Evolutionary conservation across 768 basidiomycete species (phyloP), one percentile per base, ranked within the genome.

Genomic region (Serendipita indica): DNA sequence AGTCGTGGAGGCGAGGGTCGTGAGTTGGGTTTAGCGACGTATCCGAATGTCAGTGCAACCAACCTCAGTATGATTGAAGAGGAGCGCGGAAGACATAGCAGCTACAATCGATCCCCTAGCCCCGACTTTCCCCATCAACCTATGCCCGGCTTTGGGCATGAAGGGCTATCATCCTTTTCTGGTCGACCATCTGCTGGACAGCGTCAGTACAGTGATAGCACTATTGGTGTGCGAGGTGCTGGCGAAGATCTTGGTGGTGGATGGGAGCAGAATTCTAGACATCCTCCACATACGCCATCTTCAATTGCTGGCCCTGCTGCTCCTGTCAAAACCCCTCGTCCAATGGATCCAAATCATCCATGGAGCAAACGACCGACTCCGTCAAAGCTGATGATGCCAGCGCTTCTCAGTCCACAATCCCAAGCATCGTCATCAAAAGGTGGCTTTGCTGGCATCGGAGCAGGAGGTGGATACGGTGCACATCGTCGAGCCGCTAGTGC

Each of bases 171-270:
- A 10, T 22, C 16, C 49, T 54, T 54, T 28, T 28, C 20, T 28
- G 4, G 7, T 5, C 49, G 49, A 25, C 49, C 49, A 12, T 28
- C 49, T 22, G 10, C 10, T 7, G 22, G n/a, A 16, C 49, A 54
- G n/a, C 22, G 49, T n/a, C 49, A 54, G 32, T 54, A 54, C 30
- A 54, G 49, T 30, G 49, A 54, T 18, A 33, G n/a, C 49, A 54
- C 22, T 30, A 20, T 54, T 7, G 25, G 7, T 7, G 27, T n/a
- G 7, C 5, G 41, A 43, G 41, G 41, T 6, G 49, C 22, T n/a
- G 22, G n/a, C 25, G 32, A 30, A 25, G 32, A 54, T 20, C 22
- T 28, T 20, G 10, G 30, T 7, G 49, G 22, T n/a, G 22, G 22
- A 10, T 54, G 49, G 49, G 49, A 54, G 22, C 25, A 20, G 7